Evolutionary conservation across 2,329 filamentous ascomycete species (phyloP), one percentile per base, ranked within the genome.

Genomic region (Mariannaea elegans): DNA sequence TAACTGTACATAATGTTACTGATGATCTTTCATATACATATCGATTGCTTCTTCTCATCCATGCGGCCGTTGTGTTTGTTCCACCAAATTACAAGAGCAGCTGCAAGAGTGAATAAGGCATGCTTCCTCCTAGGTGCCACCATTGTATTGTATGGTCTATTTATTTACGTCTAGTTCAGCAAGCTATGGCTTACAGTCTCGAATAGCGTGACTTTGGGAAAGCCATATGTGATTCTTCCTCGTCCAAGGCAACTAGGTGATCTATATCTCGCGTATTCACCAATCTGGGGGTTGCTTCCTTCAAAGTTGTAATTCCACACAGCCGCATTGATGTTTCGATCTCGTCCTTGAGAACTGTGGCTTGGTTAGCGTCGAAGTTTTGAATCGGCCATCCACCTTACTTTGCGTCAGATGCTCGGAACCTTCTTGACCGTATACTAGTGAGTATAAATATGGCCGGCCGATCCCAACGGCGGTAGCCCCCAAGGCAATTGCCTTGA

Each of bases 321-420:
- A 75, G 65, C 13, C 72, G 66, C 71, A 75, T 73, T 0, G 71
- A 73, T 0, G 65, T 73, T 18, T 73, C 72, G 0, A 75, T 59
- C 36, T 75, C 71, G 27, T 75, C 73, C 14, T 73, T 72, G 0
- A 74, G 59, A 18, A 73, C 71, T 73, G n/a, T 0, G 3, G 4
- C 3, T 10, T 1, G 6, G 39, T 50, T 24, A n/a, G n/a, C n/a
- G n/a, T n/a, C n/a, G n/a, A n/a, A n/a, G n/a, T n/a, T n/a, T n/a
- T n/a, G n/a, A n/a, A n/a, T n/a, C n/a, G n/a, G n/a, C n/a, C n/a
- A n/a, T n/a, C n/a, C n/a, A n/a, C n/a, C n/a, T n/a, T n/a, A 86
- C 84, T 84, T 59, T 83, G 80, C 53, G 84, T 80, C 57, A 84
- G 73, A 71, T 84, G 80, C 65, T 84, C 81, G n/a, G 84, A 80